Evolutionary conservation across 2,329 filamentous ascomycete species (phyloP).

Genomic region (Ophiocordyceps polyrhachis-furcata): DNA sequence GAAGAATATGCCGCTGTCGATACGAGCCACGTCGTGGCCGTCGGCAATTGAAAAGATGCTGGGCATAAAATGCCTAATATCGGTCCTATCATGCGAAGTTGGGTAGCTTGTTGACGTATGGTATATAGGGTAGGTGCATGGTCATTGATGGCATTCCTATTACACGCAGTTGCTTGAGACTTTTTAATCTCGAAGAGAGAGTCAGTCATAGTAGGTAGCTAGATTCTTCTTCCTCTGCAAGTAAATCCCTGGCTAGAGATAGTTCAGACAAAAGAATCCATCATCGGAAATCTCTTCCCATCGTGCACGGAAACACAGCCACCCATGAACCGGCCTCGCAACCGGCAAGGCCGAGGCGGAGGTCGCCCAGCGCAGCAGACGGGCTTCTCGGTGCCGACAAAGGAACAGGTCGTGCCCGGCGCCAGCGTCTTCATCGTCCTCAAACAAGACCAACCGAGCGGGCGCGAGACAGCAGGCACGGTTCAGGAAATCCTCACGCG

Average conservation of each 20-base stretch:
- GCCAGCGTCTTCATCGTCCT: constrained; percentile 53
- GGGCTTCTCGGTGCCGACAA: constrained; percentile 24
- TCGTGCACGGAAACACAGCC: neutral
- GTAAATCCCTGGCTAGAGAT: neutral
- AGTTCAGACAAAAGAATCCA: neutral
- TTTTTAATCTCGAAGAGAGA: neutral
- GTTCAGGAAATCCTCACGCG: constrained; percentile 51
- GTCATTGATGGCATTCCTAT: neutral
- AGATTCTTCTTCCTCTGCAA: neutral
- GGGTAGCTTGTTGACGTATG: neutral
- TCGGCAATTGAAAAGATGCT: neutral
- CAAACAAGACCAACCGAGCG: constrained; percentile 59
- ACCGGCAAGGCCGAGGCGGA: constrained; percentile 10
- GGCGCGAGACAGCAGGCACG: constrained; percentile 46
- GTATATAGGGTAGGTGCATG: neutral
- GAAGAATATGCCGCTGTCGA: neutral
- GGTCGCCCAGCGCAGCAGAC: constrained; percentile 10
- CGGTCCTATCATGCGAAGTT: neutral
- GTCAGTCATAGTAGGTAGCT: neutral
- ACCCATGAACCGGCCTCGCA: constrained; percentile 15
- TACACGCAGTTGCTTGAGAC: neutral
- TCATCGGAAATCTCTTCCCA: neutral
- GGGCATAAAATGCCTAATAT: neutral
- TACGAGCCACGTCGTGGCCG: neutral
- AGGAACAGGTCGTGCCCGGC: constrained; percentile 37